A percentile compares a stretch with the other conserved stretches of the same genome.
Conservation (phyloP, 192 early-diverging fungal species). For the Coemansia umbellata region DNA sequence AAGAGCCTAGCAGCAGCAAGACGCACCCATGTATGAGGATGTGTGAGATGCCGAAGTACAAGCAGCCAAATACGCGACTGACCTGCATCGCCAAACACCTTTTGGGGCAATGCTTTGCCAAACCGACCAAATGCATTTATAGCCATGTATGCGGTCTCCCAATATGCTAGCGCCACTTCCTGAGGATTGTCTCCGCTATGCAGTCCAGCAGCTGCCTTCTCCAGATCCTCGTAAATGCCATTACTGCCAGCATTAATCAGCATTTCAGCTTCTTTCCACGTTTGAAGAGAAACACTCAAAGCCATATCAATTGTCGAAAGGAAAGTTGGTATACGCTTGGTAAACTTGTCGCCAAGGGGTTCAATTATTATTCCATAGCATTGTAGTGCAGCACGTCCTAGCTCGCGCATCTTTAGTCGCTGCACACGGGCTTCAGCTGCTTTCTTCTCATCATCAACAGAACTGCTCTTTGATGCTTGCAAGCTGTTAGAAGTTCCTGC, state of each 20-base stretch:
- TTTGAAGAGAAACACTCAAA: conserved; percentile 41
- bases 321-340: conserved; percentile 51
- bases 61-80: conserved; percentile 63
- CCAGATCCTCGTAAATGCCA: conserved; percentile 21
- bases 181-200: conserved; percentile 29
- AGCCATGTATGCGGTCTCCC: conserved; percentile 85
- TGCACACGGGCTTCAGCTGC: conserved; percentile 1
- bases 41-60: conserved; percentile 62
- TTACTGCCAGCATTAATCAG: conserved; percentile 25
- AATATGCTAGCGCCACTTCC: conserved; percentile 58
- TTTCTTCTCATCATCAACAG: conserved; percentile 1
- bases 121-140: conserved; percentile 74
- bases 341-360: conserved; percentile 63
- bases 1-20: conserved; percentile 64
- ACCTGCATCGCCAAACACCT: conserved; percentile 48
- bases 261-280: conserved; percentile 49
- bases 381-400: conserved; percentile 80
- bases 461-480: background rate
- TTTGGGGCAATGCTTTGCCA: conserved; percentile 53
- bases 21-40: conserved; percentile 92
- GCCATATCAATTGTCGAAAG: conserved; percentile 53
- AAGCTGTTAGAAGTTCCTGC: conserved; percentile 22
- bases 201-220: conserved; percentile 52
- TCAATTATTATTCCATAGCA: conserved; percentile 83
- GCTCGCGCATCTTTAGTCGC: conserved; percentile 47